Conservation (phyloP, 1,284 basidiomycete genomes). For the Microbotryomycetes sp. region DNA sequence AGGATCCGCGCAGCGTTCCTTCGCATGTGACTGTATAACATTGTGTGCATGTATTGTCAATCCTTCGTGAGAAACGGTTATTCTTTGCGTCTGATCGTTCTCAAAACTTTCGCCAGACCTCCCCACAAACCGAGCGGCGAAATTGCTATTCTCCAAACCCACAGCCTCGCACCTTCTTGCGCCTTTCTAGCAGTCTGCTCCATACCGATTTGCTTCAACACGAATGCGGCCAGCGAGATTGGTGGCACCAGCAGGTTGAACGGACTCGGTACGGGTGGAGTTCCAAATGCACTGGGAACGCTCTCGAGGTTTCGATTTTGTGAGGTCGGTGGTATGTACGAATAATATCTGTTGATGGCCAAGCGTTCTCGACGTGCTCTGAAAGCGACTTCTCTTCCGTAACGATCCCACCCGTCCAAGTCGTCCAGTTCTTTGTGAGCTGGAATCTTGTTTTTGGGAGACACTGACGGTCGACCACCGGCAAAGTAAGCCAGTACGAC, state of each 20-base stretch:
- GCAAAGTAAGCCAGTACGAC: constrained; percentile 33
- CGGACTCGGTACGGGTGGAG: constrained; percentile 26
- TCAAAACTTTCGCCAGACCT: neutral
- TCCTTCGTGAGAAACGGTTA: neutral
- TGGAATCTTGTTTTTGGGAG: constrained; percentile 8
- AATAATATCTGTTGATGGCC: constrained; percentile 30
- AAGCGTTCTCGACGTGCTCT: constrained; percentile 27
- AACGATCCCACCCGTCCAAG: constrained; percentile 34
- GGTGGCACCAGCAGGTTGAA: constrained; percentile 19
- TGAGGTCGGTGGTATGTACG: constrained; percentile 22
- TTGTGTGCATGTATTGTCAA: neutral
- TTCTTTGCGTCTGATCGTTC: neutral
- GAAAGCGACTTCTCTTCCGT: constrained; percentile 34
- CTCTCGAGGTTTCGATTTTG: neutral
- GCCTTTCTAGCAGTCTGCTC: constrained; percentile 16
- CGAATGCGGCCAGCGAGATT: constrained; percentile 2
- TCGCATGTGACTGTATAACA: neutral
- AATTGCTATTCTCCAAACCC: constrained; percentile 30
- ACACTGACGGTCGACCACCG: constrained; percentile 30
- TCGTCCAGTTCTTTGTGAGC: constrained; percentile 28
- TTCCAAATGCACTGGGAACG: constrained; percentile 24
- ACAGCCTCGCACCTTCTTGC: constrained; percentile 23
- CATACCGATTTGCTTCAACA: constrained; percentile 9
- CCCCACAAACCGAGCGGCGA: constrained; percentile 23
- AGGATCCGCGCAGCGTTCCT: too few species aligned